Percentiles rank a stretch among this genome's conserved stretches.
Conservation (phyloP, 2,329 filamentous ascomycete genomes). For the Chalara sp. region DNA sequence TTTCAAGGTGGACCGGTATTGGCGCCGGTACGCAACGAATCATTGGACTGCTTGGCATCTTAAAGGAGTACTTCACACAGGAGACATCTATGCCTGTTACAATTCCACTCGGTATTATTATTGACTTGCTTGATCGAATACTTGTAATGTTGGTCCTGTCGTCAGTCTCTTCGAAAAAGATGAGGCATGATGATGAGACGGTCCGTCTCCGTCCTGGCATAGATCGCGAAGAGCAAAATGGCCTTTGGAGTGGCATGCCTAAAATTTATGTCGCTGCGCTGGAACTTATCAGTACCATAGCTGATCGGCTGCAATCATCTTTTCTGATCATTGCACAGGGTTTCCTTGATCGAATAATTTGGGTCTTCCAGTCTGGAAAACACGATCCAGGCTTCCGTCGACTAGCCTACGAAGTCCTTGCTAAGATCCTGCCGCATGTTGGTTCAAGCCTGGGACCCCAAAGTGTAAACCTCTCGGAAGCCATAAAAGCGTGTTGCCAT, state of each 20-base stretch:
- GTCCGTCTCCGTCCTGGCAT: slow-evolving; percentile 66
- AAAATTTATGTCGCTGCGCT: slow-evolving; percentile 68
- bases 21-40: slow-evolving; percentile 66
- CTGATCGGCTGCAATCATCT: slow-evolving; percentile 50
- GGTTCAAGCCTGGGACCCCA: slow-evolving; percentile 63
- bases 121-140: slow-evolving; percentile 65
- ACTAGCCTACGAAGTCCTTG: slow-evolving; percentile 52
- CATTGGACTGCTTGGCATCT: slow-evolving; percentile 54
- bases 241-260: slow-evolving; percentile 67
- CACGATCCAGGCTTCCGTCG: slow-evolving; percentile 47
- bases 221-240: slow-evolving; percentile 73
- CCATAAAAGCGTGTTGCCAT: slow-evolving; percentile 64
- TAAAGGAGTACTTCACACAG: slow-evolving; percentile 56
- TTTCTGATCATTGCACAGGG: slow-evolving; percentile 55
- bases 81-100: slow-evolving; percentile 59
- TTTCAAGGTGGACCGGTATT: slow-evolving; percentile 72
- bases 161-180: slow-evolving; percentile 5
- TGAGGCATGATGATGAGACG: slow-evolving; percentile 5
- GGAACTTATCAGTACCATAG: slow-evolving; percentile 49
- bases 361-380: slow-evolving; percentile 58
- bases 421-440: slow-evolving; percentile 49
- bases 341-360: slow-evolving; percentile 63
- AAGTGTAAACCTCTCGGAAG: slow-evolving; percentile 50
- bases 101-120: slow-evolving; percentile 59
- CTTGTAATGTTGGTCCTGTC: slow-evolving; percentile 55